A percentile compares a stretch with the other conserved stretches of the same genome.
Evolutionary conservation across 1,284 basidiomycete species (phyloP).

Genomic region (Porogramme epimiltina): DNA sequence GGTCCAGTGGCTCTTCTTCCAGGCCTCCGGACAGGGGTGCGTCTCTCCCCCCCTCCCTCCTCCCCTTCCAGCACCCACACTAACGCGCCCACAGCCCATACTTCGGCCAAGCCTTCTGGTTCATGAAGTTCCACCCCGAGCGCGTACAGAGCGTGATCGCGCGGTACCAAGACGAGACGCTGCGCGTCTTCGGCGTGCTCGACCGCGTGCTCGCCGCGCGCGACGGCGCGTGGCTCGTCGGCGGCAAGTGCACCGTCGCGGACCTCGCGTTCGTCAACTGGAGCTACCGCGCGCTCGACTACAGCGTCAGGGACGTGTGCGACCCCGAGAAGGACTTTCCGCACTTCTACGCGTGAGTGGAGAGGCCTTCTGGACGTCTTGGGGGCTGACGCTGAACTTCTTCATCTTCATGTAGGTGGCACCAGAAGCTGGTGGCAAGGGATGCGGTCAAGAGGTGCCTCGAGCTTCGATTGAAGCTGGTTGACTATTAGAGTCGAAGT

Average conservation of each 20-base stretch:
- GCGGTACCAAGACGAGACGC: constrained; percentile 35
- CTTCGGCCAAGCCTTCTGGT: constrained; percentile 31
- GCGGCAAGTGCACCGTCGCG: constrained; percentile 26
- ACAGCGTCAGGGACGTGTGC: constrained; percentile 7
- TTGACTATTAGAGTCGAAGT: no score
- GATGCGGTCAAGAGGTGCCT: not conserved
- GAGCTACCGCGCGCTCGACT: constrained; percentile 14
- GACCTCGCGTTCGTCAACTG: constrained; percentile 26
- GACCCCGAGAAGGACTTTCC: constrained; percentile 19
- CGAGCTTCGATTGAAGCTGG: no score
- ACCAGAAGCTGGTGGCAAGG: not conserved
- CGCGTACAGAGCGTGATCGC: constrained; percentile 30
- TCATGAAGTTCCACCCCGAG: constrained; percentile 26
- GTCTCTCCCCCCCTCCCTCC: not conserved
- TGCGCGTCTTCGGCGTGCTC: constrained; percentile 27
- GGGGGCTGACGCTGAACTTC: no score
- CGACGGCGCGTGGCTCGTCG: constrained; percentile 18
- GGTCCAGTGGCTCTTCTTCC: constrained; percentile 29
- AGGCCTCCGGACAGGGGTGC: constrained; percentile 29
- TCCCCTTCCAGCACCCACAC: not conserved
- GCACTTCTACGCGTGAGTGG: constrained; percentile 18
- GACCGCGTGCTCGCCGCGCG: constrained; percentile 24
- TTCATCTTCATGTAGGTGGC: not conserved
- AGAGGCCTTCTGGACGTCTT: not conserved
- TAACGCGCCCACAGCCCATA: constrained; percentile 20